A percentile compares a stretch with the other conserved stretches of the same genome.
phyloP scores from a whole-genome alignment of 495 filamentous ascomycete genomes.

The Aspergillus haitiensis region DNA sequence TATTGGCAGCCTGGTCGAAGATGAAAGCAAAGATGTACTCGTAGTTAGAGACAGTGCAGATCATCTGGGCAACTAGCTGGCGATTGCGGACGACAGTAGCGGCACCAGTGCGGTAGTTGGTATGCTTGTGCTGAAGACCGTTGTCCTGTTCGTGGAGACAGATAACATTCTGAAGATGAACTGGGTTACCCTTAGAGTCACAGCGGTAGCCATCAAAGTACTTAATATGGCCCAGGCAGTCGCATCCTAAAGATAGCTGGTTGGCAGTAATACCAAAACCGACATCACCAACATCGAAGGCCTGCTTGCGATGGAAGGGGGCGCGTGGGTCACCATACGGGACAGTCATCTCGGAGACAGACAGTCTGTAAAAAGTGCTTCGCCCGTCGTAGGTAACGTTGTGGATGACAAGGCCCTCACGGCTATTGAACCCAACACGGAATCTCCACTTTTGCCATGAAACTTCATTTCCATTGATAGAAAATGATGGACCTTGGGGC shows the following conservation, averaged over 20 bases:
- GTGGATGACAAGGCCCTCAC: conserved; percentile 63
- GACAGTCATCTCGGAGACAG: conserved; percentile 78
- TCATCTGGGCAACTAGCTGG: conserved; percentile 68
- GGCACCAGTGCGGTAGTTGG: conserved; percentile 62
- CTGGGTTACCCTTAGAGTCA: conserved; percentile 52
- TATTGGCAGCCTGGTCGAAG: conserved; percentile 81
- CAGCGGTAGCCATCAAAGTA: conserved; percentile 62
- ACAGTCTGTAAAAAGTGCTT: conserved; percentile 72
- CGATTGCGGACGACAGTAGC: conserved; percentile 62
- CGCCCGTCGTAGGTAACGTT: conserved; percentile 69
- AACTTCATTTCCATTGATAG: conserved; percentile 36
- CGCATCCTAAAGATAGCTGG: conserved; percentile 66
- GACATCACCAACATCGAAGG: conserved; percentile 72
- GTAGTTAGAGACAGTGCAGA: conserved; percentile 79
- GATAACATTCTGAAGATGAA: conserved; percentile 58
- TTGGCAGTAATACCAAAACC: conserved; percentile 68
- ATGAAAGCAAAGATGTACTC: conserved; percentile 84
- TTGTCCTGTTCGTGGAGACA: conserved; percentile 72
- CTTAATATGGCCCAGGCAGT: conserved; percentile 67
- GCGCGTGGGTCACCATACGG: conserved; percentile 63
- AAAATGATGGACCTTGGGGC: conserved; percentile 75
- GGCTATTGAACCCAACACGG: conserved; percentile 63
- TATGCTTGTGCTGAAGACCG: conserved; percentile 69
- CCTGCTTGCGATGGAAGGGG: conserved; percentile 68
- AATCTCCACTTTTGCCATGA: conserved; percentile 72